Conservation (phyloP, 352 stramenopile genomes). For the Phytopythium boreale region DNA sequence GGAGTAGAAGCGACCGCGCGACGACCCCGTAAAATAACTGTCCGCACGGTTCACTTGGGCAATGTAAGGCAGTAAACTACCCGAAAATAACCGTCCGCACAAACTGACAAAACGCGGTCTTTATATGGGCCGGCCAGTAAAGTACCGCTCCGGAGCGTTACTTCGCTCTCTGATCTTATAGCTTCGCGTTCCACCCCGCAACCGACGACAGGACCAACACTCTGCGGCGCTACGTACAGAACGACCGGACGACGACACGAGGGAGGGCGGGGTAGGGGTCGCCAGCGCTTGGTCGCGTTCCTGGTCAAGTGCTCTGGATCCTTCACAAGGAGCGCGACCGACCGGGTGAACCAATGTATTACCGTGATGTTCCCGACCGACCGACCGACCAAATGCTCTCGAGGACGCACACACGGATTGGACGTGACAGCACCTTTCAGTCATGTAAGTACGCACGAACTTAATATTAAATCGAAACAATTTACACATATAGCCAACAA, state of each 20-base stretch:
- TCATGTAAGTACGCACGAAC: too few species aligned
- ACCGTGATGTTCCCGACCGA: neutral
- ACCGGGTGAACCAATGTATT: neutral
- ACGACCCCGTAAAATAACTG: neutral
- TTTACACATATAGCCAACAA: too few species aligned
- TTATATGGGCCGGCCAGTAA: too few species aligned
- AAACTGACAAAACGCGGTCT: too few species aligned
- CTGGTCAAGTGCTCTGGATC: neutral
- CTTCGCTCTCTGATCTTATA: too few species aligned
- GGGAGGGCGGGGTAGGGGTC: neutral
- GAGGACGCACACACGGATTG: neutral
- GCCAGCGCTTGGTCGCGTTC: too few species aligned
- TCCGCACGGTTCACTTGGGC: too few species aligned
- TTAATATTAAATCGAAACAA: too few species aligned
- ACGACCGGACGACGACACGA: slow-evolving; percentile 4
- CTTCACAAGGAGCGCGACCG: neutral
- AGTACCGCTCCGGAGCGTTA: too few species aligned
- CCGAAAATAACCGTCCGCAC: neutral
- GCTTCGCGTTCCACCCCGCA: too few species aligned
- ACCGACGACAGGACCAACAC: neutral
- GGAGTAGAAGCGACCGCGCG: neutral
- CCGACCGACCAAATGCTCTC: neutral
- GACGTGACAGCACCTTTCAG: too few species aligned
- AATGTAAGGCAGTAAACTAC: neutral
- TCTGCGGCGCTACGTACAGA: neutral